Evolutionary conservation across 371 early-diverging fungal genomes (phyloP), one percentile per base, ranked within the genome.

Genomic region (Mortierella sp.): DNA sequence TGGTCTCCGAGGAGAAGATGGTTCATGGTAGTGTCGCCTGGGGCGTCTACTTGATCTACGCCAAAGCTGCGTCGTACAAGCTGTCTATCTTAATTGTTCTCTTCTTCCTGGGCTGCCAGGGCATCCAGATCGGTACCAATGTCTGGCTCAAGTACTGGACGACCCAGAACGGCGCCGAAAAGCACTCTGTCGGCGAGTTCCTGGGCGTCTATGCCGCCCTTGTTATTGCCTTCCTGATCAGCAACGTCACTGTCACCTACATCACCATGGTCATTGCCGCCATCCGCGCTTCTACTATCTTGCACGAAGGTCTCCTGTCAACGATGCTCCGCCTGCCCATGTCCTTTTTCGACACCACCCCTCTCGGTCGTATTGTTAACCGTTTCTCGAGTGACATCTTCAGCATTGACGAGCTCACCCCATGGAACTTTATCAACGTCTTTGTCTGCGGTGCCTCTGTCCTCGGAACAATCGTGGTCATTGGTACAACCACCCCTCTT

Each of bases 281-380:
- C 7, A 74, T 87, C 11, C 77, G 87, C 3, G 89, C 88, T 6
- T 81, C 87, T 0, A 75, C 68, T 10, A 75, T 77, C 74, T 49
- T 91, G 70, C 91, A 89, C 48, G 89, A 89, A 3, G 56, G 68
- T 14, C 72, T 91, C 68, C 71, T 91, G 77, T 65, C 81, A 4
- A 82, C 78, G 10, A 83, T 91, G 58, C 63, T 93, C 78, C 89
- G 88, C 27, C 89, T 94, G 18, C 95, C 95, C 24, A 94, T 94
- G 93, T 86, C 86, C 21, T 85, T 85, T 56, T 85, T 85, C 43
- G 86, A 85, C 63, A 85, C 86, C 5, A 85, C 82, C 0, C 84
- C 84, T 24, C 80, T 95, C 12, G 96, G 97, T 7, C 92, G 96
- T 43, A 92, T 96, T 56, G 86, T 96, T 75, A 94, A 94, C 84